Evolutionary conservation across 2,329 filamentous ascomycete genomes (phyloP).

Genomic region (Xylariaceae sp.): DNA sequence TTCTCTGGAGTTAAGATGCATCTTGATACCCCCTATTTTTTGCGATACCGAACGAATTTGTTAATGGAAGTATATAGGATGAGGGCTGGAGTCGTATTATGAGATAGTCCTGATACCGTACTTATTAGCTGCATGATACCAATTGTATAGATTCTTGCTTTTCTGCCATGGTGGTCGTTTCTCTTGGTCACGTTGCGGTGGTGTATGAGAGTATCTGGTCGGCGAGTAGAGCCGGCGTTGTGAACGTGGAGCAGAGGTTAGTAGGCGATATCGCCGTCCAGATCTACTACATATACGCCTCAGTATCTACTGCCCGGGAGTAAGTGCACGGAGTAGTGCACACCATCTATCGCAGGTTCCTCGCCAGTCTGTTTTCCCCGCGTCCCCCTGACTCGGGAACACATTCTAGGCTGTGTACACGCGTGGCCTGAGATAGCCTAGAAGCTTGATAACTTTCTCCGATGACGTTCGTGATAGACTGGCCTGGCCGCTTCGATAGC

Average conservation of each 20-base stretch:
- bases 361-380: no score
- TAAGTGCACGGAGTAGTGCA: no score
- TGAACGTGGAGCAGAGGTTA: background rate
- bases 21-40: conserved; percentile 15
- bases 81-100: conserved; percentile 5
- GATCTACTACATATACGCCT: background rate
- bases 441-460: background rate
- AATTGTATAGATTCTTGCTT: conserved; percentile 18
- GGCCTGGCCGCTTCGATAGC: background rate
- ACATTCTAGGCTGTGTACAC: no score
- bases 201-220: no score
- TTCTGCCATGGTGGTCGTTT: background rate
- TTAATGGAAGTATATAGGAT: background rate
- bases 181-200: background rate
- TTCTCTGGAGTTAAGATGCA: no score
- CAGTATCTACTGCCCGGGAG: no score
- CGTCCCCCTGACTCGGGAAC: no score
- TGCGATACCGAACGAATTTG: background rate
- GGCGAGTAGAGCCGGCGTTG: no score
- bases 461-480: background rate
- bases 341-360: no score
- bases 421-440: background rate
- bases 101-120: conserved; percentile 7
- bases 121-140: conserved; percentile 22
- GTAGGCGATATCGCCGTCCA: background rate